A percentile compares a stretch with the other conserved stretches of the same genome.
Conservation (phyloP, 179 eudicot species). For the Actinidia arguta region DNA sequence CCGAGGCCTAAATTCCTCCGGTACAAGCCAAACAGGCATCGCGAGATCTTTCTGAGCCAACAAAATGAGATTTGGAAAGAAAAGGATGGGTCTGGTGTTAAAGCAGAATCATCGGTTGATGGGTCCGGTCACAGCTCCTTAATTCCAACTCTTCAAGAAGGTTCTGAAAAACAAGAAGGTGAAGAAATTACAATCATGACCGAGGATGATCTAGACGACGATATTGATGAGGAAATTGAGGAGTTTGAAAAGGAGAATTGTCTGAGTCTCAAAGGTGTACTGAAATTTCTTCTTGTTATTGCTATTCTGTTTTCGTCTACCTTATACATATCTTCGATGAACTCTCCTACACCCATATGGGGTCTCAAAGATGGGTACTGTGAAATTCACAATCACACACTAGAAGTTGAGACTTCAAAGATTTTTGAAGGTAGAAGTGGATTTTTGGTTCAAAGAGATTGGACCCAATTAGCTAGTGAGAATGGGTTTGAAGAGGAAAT, state of each 20-base stretch:
- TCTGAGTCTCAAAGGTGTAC: conserved; percentile 27
- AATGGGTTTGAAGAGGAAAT: background rate
- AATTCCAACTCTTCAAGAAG: conserved; percentile 16
- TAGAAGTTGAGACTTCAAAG: conserved; percentile 5
- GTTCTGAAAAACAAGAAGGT: conserved; percentile 10
- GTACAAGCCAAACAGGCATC: conserved; percentile 45
- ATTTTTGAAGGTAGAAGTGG: conserved; percentile 11
- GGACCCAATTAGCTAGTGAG: background rate
- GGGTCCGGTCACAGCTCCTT: background rate
- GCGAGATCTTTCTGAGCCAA: conserved; percentile 16
- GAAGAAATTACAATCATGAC: background rate
- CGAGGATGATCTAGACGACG: conserved; percentile 15
- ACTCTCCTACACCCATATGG: conserved; percentile 33
- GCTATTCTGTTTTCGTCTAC: conserved; percentile 31
- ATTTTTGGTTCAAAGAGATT: conserved; percentile 9
- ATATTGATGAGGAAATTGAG: conserved; percentile 31
- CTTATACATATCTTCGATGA: conserved; percentile 40
- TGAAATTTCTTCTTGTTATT: conserved; percentile 38
- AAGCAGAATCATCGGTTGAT: conserved; percentile 25
- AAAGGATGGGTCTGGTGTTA: conserved; percentile 31
- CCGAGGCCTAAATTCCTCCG: conserved; percentile 63
- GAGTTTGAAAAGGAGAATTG: conserved; percentile 26
- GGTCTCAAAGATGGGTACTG: conserved; percentile 8
- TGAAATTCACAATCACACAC: conserved; percentile 14
- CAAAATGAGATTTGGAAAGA: conserved; percentile 32